Percentiles rank a stretch among this genome's conserved stretches.
Evolutionary conservation across 768 basidiomycete genomes (phyloP).

Genomic region (Auriscalpium vulgare): DNA sequence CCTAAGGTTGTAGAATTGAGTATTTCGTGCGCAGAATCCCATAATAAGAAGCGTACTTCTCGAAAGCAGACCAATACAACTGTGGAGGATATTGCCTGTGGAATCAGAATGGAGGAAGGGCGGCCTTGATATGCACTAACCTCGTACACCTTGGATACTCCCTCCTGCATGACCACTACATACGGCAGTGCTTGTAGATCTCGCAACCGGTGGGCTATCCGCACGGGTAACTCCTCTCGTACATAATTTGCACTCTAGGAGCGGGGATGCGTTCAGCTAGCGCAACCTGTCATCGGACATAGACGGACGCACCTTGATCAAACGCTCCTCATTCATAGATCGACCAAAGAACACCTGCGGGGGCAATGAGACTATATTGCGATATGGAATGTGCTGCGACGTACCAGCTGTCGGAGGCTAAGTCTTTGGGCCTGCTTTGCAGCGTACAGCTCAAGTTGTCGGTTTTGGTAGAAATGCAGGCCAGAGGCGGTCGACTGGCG

Average conservation of each 20-base stretch:
- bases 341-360: slow-evolving; percentile 79
- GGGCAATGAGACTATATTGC: slow-evolving; percentile 1
- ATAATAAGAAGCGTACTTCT: slow-evolving; percentile 43
- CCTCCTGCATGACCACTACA: slow-evolving; percentile 79
- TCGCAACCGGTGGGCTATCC: slow-evolving; percentile 80
- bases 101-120: background rate
- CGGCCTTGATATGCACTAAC: slow-evolving; percentile 32
- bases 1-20: slow-evolving; percentile 10
- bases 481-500: slow-evolving; percentile 13
- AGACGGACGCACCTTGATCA: slow-evolving; percentile 52
- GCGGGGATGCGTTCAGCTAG: no score
- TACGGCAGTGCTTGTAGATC: slow-evolving; percentile 85
- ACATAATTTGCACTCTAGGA: slow-evolving; percentile 83
- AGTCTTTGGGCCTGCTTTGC: slow-evolving; percentile 62
- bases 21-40: background rate
- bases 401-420: slow-evolving; percentile 73
- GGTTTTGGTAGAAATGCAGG: slow-evolving; percentile 68
- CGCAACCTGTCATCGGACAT: no score
- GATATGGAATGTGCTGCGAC: slow-evolving; percentile 4
- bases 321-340: slow-evolving; percentile 67
- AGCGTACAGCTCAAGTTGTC: slow-evolving; percentile 75
- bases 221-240: slow-evolving; percentile 79
- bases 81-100: slow-evolving; percentile 21
- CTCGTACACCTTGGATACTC: slow-evolving; percentile 77
- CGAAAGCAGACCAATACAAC: slow-evolving; percentile 85